Evolutionary conservation across 1,139 yeast species (phyloP), one percentile per base, ranked within the genome.

Genomic region (Lodderomyces theae): DNA sequence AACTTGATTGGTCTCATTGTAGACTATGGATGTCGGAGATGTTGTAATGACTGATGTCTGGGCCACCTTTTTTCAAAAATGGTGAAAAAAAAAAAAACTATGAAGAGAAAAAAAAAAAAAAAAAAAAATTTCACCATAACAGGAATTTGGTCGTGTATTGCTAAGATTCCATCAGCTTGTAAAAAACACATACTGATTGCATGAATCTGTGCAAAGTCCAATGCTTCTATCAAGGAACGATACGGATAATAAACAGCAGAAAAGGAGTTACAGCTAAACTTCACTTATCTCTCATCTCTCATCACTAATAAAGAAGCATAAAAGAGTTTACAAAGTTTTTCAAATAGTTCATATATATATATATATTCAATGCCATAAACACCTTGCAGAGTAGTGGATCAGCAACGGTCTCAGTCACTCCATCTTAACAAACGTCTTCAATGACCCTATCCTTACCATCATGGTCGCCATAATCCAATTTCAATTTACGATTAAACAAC

Each of bases 401-500:
- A 11, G 11, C 10, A 26, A 6, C 5, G 8, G 33, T 13, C 5
- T 22, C 10, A 9, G 11, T n/a, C n/a, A n/a, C n/a, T n/a, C n/a
- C n/a, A n/a, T 22, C 11, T 34, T 59, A 82, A 56, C 90, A 84
- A n/a, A 83, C 80, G 51, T 83, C 70, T 57, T 82, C 88, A 29
- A 82, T 66, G 34, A 63, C 71, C 19, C 61, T 63, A 1, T 60
- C 63, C 41, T 69, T 66, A 10, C 78, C 80, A 43, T 76, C 83
- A 47, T 68, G 72, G 12, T 75, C 81, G 21, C 92, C 92, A 46
- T 80, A 69, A 47, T 84, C 89, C 36, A 79, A 68, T 61, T 77
- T 79, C 63, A 86, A 71, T 49, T 72, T 74, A 50, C 95, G 71
- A 60, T 82, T 77, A 64, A 86, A 86, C 55, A 85, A 69, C 52